Percentiles rank a stretch among this genome's conserved stretches.
These are phyloP conservation scores for Przewalskia tangutica DNA, from an alignment of 257 asterid genomes.

Conservation along the genomic window DNA sequence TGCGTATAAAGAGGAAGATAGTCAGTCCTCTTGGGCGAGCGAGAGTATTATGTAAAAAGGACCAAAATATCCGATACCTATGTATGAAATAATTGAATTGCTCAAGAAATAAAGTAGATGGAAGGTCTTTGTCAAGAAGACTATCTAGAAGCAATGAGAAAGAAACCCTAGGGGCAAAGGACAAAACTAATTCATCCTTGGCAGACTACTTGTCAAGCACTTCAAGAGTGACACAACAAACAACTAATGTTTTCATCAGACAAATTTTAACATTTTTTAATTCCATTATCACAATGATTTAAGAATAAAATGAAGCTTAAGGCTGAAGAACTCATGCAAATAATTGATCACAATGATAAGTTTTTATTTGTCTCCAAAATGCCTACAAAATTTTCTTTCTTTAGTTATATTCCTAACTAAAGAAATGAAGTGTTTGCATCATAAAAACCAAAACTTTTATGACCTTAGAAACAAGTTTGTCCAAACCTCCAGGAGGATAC, in stretches of 20 bases:
- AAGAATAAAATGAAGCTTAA: neutral
- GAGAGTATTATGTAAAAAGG: too few relatives aligned
- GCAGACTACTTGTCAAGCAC: conserved; percentile 2
- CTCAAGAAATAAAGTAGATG: neutral
- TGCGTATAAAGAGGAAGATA: too few relatives aligned
- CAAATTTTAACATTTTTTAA: neutral
- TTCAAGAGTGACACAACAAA: neutral
- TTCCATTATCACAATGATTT: neutral
- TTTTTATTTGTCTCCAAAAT: neutral
- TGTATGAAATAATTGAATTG: too few relatives aligned
- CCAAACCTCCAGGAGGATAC: too few relatives aligned
- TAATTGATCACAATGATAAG: neutral
- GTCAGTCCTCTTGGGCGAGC: too few relatives aligned
- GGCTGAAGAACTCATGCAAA: neutral
- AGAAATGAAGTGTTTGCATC: neutral
- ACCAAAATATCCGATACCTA: too few relatives aligned
- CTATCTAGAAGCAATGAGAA: neutral
- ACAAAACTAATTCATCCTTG: neutral
- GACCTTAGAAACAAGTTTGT: neutral
- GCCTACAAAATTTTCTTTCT: neutral
- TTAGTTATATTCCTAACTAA: neutral
- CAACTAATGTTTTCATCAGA: neutral
- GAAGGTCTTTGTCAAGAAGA: neutral
- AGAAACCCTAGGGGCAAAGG: neutral
- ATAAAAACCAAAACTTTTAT: too few relatives aligned